phyloP scores from a whole-genome alignment of 2,329 filamentous ascomycete genomes.

The Cordyceps cicadae region DNA sequence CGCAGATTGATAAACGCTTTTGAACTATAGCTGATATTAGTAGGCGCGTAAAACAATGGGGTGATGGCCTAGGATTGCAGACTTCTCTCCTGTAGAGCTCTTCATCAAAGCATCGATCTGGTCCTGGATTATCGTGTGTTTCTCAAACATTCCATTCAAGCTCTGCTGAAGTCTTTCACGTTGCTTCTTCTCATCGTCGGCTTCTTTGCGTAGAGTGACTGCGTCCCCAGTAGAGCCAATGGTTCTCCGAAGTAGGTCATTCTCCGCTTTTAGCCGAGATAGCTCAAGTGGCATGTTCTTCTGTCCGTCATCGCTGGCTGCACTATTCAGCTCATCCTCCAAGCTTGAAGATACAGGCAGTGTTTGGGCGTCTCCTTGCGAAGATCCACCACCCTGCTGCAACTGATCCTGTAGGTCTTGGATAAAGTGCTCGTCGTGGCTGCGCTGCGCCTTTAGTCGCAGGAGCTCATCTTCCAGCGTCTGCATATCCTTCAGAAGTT shows the following conservation, averaged over 20 bases:
- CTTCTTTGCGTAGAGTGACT: slow-evolving; percentile 44
- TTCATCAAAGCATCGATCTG: slow-evolving; percentile 48
- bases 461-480: slow-evolving; percentile 38
- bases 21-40: slow-evolving; percentile 40
- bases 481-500: slow-evolving; percentile 37
- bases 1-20: slow-evolving; percentile 45
- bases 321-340: slow-evolving; percentile 52
- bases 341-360: slow-evolving; percentile 33
- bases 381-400: slow-evolving; percentile 25
- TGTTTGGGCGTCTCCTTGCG: slow-evolving; percentile 17
- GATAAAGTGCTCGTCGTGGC: slow-evolving; percentile 45
- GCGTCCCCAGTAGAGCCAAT: slow-evolving; percentile 47
- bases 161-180: slow-evolving; percentile 45
- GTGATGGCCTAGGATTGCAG: slow-evolving; percentile 29
- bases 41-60: slow-evolving; percentile 11
- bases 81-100: slow-evolving; percentile 47
- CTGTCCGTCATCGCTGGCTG: slow-evolving; percentile 30
- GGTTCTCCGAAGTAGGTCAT: slow-evolving; percentile 47
- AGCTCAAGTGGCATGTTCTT: slow-evolving; percentile 42
- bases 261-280: slow-evolving; percentile 54
- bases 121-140: slow-evolving; percentile 47
- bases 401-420: slow-evolving; percentile 53
- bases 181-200: slow-evolving; percentile 45
- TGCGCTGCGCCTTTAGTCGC: slow-evolving; percentile 38
- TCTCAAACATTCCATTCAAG: slow-evolving; percentile 50